Base-by-base conservation (phyloP, 176 grass and related monocot species). In the Oryza glaberrima region DNA sequence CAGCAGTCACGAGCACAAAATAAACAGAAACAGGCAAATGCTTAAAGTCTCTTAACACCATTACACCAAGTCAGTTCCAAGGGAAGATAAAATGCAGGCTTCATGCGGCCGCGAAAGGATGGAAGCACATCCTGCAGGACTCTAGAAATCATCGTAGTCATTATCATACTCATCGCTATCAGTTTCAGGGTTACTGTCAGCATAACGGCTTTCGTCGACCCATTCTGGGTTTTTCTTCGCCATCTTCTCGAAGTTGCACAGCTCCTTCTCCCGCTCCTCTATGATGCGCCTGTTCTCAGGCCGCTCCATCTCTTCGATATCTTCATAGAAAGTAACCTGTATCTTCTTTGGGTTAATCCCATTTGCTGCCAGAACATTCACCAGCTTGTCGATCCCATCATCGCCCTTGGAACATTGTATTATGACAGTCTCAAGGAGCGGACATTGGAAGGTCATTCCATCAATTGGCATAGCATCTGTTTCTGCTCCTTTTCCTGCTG, bases 391-490 rank as follows among this genome's bases (percentile, higher is more conserved):
- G 7, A 82, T 77, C 77, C 67, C 9, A 35, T 12, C 63, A 9
- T 76, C 64, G 2, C 5, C 47, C 78, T 69, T 19, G 26, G 78
- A 76, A 76, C 85, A 77, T 28, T 69, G 48, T 60, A 82, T 64
- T 47, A 9, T 13, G 13, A 87, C 36, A 3, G 11, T 87, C 61
- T 87, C 64, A 82, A 87, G 79, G 19, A 68, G 26, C 63, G 72
- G 85, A 15, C 78, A 81, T 5, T 26, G 36, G 46, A 87, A 76
- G 4, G 4, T 26, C 48, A 76, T 82, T 54, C 47, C 72, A 69
- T 23, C 71, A 46, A 70, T 77, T 63, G 79, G 13, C 54, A 78
- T 67, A 8, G 15, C 15, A 67, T 70, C 44, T 43, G 16, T 41
- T 43, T 28, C 20, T 49, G 15, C 54, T 72, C 4, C 80, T 41